A percentile compares a stretch with the other conserved stretches of the same genome.
These are phyloP conservation scores for Zasmidium angulare DNA, from an alignment of 2,329 filamentous ascomycete species.

Conservation along the genomic window DNA sequence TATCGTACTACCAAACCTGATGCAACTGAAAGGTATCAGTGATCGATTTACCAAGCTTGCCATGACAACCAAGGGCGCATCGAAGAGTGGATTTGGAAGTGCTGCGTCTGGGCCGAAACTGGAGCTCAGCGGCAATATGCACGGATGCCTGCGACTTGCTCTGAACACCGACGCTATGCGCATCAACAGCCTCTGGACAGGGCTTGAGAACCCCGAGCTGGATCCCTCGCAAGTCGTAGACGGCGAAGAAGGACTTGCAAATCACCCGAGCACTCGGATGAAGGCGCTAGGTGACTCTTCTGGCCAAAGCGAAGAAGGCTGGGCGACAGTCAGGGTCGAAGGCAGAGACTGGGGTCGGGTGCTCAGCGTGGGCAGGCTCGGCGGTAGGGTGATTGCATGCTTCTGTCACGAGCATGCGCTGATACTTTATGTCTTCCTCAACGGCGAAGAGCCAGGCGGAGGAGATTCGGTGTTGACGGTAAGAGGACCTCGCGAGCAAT, in stretches of 20 bases:
- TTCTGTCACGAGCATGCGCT: constrained; percentile 78
- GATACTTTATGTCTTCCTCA: constrained; percentile 79
- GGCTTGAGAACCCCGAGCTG: constrained; percentile 81
- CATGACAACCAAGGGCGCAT: constrained; percentile 38
- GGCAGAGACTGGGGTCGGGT: constrained; percentile 92
- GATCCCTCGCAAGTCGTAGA: constrained; percentile 72
- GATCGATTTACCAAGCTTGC: constrained; percentile 93
- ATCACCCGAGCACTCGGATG: constrained; percentile 81
- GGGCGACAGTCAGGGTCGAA: constrained; percentile 88
- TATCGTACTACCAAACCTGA: constrained; percentile 81
- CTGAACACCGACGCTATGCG: constrained; percentile 81
- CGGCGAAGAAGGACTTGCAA: constrained; percentile 64
- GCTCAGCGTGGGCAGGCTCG: constrained; percentile 85
- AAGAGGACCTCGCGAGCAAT: constrained; percentile 33
- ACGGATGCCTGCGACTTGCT: constrained; percentile 77
- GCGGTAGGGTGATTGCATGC: constrained; percentile 89
- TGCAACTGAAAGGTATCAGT: constrained; percentile 89
- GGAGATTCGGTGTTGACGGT: constrained; percentile 77
- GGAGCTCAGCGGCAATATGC: constrained; percentile 91
- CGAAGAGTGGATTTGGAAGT: constrained; percentile 37
- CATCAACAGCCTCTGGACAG: constrained; percentile 83
- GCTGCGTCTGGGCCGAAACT: constrained; percentile 59
- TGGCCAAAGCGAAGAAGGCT: constrained; percentile 73
- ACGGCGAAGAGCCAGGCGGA: constrained; percentile 66
- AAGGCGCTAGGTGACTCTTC: constrained; percentile 56